These are phyloP conservation scores for Umbelopsis isabellina DNA, from an alignment of 192 early-diverging fungal species.

Conservation along the genomic window DNA sequence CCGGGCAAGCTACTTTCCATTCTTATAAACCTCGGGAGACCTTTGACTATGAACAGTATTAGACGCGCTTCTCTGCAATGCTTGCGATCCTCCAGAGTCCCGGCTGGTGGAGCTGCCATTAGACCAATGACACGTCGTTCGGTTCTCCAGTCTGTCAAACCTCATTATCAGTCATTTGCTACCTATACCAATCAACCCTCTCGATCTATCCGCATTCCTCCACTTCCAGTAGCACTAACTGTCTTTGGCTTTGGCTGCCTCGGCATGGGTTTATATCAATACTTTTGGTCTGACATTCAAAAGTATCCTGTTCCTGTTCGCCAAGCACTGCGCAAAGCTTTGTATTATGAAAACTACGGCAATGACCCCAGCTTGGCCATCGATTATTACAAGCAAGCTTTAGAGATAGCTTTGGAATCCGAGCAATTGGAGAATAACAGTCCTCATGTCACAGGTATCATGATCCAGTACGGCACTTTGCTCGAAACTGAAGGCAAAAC, in stretches of 20 bases:
- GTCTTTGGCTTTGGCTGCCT: slow-evolving; percentile 42
- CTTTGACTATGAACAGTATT: too few relatives aligned
- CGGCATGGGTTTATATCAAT: slow-evolving; percentile 50
- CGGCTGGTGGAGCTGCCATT: too few relatives aligned
- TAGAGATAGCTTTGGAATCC: slow-evolving; percentile 46
- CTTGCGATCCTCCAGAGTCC: too few relatives aligned
- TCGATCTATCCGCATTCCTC: slow-evolving; percentile 31
- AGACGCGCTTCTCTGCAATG: too few relatives aligned
- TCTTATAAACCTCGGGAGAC: too few relatives aligned
- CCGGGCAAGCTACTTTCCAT: too few relatives aligned
- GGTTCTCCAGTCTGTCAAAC: not conserved
- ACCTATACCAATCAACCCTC: not conserved
- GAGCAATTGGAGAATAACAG: slow-evolving; percentile 47
- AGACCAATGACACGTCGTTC: too few relatives aligned
- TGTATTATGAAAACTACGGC: slow-evolving; percentile 58
- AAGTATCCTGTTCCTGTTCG: slow-evolving; percentile 55
- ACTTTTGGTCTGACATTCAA: slow-evolving; percentile 54
- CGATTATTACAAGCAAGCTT: slow-evolving; percentile 48
- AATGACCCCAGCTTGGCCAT: slow-evolving; percentile 48
- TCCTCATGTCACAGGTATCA: slow-evolving; percentile 57
- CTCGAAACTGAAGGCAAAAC: slow-evolving; percentile 46
- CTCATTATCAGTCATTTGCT: not conserved
- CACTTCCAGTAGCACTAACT: slow-evolving; percentile 45
- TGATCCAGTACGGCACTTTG: slow-evolving; percentile 59
- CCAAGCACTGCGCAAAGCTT: slow-evolving; percentile 51